phyloP scores from a whole-genome alignment of 441 rosid species.

The Capsella rubella region DNA sequence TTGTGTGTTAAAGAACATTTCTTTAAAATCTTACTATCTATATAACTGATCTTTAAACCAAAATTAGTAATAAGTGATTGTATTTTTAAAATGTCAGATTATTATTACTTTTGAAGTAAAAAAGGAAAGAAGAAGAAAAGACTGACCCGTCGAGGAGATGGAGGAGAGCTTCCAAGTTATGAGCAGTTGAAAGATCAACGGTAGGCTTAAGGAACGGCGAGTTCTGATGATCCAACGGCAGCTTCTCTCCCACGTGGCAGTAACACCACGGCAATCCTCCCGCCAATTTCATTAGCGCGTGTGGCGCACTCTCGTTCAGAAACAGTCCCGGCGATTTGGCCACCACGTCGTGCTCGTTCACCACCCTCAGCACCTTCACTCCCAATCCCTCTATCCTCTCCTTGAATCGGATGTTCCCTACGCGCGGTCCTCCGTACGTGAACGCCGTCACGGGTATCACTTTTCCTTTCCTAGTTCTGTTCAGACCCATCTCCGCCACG shows the following conservation, averaged over 20 bases:
- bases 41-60: no score
- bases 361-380: slow-evolving; percentile 65
- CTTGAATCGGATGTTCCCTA: slow-evolving; percentile 62
- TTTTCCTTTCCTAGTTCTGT: slow-evolving; percentile 47
- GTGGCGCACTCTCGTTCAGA: slow-evolving; percentile 59
- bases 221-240: slow-evolving; percentile 63
- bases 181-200: slow-evolving; percentile 62
- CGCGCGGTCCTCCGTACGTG: slow-evolving; percentile 65
- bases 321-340: slow-evolving; percentile 64
- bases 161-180: slow-evolving; percentile 80
- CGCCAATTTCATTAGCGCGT: slow-evolving; percentile 57
- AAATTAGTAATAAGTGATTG: no score
- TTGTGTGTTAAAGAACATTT: background rate
- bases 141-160: slow-evolving; percentile 87
- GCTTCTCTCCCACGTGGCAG: slow-evolving; percentile 79
- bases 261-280: slow-evolving; percentile 84
- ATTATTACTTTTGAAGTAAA: background rate
- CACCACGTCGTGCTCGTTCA: slow-evolving; percentile 59
- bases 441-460: slow-evolving; percentile 54
- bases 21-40: no score
- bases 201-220: slow-evolving; percentile 72
- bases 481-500: slow-evolving; percentile 64
- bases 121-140: background rate
- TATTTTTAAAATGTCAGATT: background rate
- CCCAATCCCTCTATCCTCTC: slow-evolving; percentile 55